Evolutionary conservation across 495 filamentous ascomycete genomes (phyloP).

Genomic region (Aspergillus leporis): DNA sequence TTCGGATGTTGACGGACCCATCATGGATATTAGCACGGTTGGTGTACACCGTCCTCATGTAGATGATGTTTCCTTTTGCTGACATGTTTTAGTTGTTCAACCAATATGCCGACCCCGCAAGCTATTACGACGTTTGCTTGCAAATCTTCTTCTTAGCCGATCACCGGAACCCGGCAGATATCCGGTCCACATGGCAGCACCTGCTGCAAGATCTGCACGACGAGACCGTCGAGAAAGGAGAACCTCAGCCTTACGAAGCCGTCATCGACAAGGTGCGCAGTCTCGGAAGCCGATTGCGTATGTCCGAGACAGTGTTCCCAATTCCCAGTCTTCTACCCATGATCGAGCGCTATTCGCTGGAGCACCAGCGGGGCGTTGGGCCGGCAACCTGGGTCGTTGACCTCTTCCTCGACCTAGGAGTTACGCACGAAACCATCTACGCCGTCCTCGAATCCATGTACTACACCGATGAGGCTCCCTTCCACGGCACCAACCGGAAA

Average conservation of each 20-base stretch:
- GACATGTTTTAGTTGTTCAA: conserved; percentile 73
- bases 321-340: conserved; percentile 64
- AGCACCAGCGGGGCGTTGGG: conserved; percentile 65
- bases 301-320: conserved; percentile 79
- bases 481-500: conserved; percentile 63
- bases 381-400: conserved; percentile 80
- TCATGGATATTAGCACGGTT: conserved; percentile 73
- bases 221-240: conserved; percentile 53
- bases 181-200: conserved; percentile 79
- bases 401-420: conserved; percentile 72
- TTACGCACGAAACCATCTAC: conserved; percentile 73
- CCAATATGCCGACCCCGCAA: conserved; percentile 78
- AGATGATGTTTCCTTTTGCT: conserved; percentile 6
- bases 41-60: conserved; percentile 29
- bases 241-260: conserved; percentile 73
- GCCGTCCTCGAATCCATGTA: conserved; percentile 79
- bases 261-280: conserved; percentile 71
- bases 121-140: conserved; percentile 90
- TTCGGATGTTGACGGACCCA: conserved; percentile 66
- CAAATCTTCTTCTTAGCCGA: conserved; percentile 87
- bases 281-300: conserved; percentile 75
- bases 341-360: conserved; percentile 74
- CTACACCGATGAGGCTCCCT: conserved; percentile 81
- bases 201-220: conserved; percentile 71
- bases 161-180: conserved; percentile 79